phyloP scores from a whole-genome alignment of 768 basidiomycete species.

The Mycena venus region DNA sequence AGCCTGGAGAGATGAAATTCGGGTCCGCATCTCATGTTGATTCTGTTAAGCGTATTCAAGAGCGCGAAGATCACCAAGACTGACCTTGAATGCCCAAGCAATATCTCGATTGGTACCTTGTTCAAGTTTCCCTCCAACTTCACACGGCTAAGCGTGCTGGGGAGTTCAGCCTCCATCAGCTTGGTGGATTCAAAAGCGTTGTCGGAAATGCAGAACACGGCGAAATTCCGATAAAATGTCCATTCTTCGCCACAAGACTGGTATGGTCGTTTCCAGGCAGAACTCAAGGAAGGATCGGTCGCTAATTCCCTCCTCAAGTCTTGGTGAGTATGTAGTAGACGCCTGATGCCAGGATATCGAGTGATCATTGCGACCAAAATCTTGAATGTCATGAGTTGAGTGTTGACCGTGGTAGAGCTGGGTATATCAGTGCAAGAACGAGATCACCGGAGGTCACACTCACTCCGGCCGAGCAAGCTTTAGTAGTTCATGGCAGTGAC shows the following conservation, averaged over 20 bases:
- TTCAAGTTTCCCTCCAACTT: not conserved
- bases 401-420: not conserved
- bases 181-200: not conserved
- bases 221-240: not conserved
- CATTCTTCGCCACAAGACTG: slow-evolving; percentile 5
- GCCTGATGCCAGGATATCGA: slow-evolving; percentile 12
- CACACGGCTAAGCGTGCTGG: not conserved
- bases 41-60: not conserved
- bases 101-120: not conserved
- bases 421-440: not conserved
- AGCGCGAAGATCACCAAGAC: not conserved
- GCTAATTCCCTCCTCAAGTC: not conserved
- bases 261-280: not conserved
- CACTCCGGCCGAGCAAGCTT: not conserved
- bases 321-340: not conserved
- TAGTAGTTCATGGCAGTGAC: not conserved
- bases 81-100: not conserved
- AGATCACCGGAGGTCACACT: not conserved
- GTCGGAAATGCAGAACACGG: not conserved
- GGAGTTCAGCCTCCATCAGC: not conserved
- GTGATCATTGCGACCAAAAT: slow-evolving; percentile 1
- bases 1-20: not conserved
- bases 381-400: slow-evolving; percentile 1
- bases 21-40: not conserved
- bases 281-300: not conserved